A percentile compares a stretch with the other conserved stretches of the same genome.
Conservation (phyloP, 2,329 filamentous ascomycete species). For the Albophoma yamanashiensis region DNA sequence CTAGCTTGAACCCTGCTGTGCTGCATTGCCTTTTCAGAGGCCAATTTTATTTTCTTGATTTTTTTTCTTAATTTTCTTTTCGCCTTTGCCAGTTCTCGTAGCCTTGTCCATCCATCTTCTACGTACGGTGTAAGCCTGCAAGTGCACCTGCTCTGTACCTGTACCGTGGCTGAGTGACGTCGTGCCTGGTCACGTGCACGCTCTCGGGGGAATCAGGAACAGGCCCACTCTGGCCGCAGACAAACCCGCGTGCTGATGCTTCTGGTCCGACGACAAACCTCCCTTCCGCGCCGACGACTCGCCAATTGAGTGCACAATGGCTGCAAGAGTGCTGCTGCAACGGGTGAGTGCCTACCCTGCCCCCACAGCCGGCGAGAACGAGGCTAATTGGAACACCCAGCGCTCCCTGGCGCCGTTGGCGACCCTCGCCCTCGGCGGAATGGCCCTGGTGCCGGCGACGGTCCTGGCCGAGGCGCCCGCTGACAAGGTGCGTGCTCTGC, state of each 20-base stretch:
- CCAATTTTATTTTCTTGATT: not conserved
- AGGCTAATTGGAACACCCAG: slow-evolving; percentile 26
- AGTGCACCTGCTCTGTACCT: no score
- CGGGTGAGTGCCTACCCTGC: slow-evolving; percentile 28
- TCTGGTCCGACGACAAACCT: slow-evolving; percentile 8
- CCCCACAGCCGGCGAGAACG: slow-evolving; percentile 5
- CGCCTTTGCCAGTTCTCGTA: no score
- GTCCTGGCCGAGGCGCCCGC: slow-evolving; percentile 41
- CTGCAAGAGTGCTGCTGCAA: slow-evolving; percentile 48
- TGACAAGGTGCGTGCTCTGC: slow-evolving; percentile 17
- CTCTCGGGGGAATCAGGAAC: slow-evolving; percentile 4
- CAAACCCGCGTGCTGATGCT: not conserved
- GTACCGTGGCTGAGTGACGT: slow-evolving; percentile 2
- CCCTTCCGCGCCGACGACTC: slow-evolving; percentile 13
- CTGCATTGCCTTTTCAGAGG: not conserved
- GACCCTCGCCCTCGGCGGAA: slow-evolving; percentile 36
- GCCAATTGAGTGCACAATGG: slow-evolving; percentile 41
- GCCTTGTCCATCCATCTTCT: no score
- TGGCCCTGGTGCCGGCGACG: slow-evolving; percentile 35
- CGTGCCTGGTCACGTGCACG: slow-evolving; percentile 4
- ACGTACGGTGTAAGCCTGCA: no score
- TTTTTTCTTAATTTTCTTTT: not conserved
- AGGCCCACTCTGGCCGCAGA: slow-evolving; percentile 2
- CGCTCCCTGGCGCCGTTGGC: slow-evolving; percentile 43
- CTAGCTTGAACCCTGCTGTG: no score